Base-by-base conservation (phyloP, 345 rosid genomes). In the Excoecaria agallocha region DNA sequence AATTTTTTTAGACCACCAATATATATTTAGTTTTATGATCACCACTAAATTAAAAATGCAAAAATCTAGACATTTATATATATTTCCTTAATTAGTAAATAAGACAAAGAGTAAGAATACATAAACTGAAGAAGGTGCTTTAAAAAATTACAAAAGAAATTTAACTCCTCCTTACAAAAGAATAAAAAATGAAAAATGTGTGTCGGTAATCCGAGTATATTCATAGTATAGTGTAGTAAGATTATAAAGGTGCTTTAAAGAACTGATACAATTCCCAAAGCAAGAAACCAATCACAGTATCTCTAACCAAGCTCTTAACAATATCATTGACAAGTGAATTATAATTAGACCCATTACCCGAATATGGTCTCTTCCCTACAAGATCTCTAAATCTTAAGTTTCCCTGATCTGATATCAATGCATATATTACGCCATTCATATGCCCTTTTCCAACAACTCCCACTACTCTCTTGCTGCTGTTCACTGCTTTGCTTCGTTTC, bases 401-500 rank as follows among this genome's bases (percentile, higher is more conserved):
- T 11, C 97, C 95, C 46, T 72, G 86, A 66, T 94, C 95, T 0
- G 97, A 90, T 6, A 89, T 78, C 38, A 94, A 74, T 6, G 98
- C 87, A 49, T 90, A 90, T 61, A 92, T 84, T 65, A 94, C 92
- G 10, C 97, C 95, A 8, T 89, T 94, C 93, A 92, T 85, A 74
- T 92, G 98, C 50, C 97, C 93, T 72, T 83, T 91, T 45, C 98
- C 98, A 0, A 87, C 88, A 75, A 89, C 90, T 38, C 95, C 97
- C 71, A 89, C 97, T 77, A 94, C 97, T 39, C 77, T 86, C 84
- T 84, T 88, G 57, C 91, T 81, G 39, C 84, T 87, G 70, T 89
- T 89, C 84, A 92, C 97, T 0, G 97, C 95, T 80, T 92, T 92
- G 87, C 97, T 91, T 74, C 98, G 84, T 83, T 92, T 91, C 73